phyloP scores from a whole-genome alignment of 73 alveolate genomes.

The Paramecium sonneborni region DNA sequence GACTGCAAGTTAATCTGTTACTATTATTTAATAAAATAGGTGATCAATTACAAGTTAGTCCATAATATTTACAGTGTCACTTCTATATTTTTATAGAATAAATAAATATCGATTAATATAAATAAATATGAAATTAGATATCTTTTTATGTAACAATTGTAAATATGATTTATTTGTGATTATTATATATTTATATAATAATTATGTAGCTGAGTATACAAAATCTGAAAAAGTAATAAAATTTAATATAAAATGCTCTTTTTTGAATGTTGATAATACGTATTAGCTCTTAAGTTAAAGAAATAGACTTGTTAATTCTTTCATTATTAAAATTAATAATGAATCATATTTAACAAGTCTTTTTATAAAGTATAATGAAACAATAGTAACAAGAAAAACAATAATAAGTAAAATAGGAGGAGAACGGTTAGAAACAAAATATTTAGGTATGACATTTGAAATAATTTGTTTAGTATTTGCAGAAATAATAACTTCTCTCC shows the following conservation, averaged over 20 bases:
- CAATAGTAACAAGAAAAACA: neutral
- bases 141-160: neutral
- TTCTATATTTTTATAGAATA: no score
- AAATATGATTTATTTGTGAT: neutral
- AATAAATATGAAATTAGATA: no score
- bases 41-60: no score
- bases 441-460: neutral
- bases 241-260: neutral
- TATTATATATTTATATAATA: neutral
- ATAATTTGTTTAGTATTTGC: conserved; percentile 26
- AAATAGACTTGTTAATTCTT: neutral
- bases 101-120: no score
- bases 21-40: no score
- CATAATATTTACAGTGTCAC: no score
- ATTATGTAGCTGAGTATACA: neutral
- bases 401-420: conserved; percentile 28
- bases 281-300: neutral
- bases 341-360: conserved; percentile 45
- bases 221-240: neutral
- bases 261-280: neutral
- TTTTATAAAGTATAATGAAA: neutral
- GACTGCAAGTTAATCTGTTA: no score
- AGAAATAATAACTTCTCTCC: neutral
- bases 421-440: neutral
- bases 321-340: conserved; percentile 10